Evolutionary conservation across 1,284 basidiomycete species (phyloP).

Genomic region (Spongiforma sp.): DNA sequence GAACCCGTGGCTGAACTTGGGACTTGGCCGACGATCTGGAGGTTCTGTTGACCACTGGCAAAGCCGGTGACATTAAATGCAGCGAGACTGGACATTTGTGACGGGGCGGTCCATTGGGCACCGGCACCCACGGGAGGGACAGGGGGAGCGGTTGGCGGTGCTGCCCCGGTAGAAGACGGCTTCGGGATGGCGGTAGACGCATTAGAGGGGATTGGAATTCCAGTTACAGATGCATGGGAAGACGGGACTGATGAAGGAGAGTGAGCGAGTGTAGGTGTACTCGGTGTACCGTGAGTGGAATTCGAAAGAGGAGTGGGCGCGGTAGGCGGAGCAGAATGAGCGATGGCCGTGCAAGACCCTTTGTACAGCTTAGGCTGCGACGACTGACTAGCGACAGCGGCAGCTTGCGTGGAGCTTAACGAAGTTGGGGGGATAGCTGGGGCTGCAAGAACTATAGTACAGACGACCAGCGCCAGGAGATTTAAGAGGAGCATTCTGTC

Average conservation of each 20-base stretch:
- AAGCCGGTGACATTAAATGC: constrained; percentile 66
- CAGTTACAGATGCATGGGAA: constrained; percentile 14
- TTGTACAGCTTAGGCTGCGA: neutral
- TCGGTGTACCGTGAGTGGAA: neutral
- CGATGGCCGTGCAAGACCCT: neutral
- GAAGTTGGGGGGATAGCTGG: constrained; percentile 8
- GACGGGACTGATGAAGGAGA: neutral
- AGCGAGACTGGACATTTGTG: constrained; percentile 59
- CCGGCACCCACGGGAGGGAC: too few relatives aligned
- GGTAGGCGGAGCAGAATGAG: neutral
- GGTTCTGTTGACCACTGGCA: constrained; percentile 59
- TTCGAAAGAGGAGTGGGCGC: neutral
- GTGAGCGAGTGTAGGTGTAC: neutral
- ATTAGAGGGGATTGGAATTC: constrained; percentile 15
- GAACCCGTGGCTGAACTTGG: constrained; percentile 42
- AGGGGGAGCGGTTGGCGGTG: too few relatives aligned
- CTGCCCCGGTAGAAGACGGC: too few relatives aligned
- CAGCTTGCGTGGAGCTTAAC: neutral
- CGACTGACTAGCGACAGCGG: neutral
- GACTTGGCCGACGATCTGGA: constrained; percentile 58
- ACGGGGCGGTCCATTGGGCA: constrained; percentile 55
- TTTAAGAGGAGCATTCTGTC: constrained; percentile 18
- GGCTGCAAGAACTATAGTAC: constrained; percentile 6
- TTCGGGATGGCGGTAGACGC: too few relatives aligned
- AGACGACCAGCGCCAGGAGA: constrained; percentile 27